Evolutionary conservation across 2,329 filamentous ascomycete genomes (phyloP), one percentile per base, ranked within the genome.

Genomic region (Alternaria triticimaculans): DNA sequence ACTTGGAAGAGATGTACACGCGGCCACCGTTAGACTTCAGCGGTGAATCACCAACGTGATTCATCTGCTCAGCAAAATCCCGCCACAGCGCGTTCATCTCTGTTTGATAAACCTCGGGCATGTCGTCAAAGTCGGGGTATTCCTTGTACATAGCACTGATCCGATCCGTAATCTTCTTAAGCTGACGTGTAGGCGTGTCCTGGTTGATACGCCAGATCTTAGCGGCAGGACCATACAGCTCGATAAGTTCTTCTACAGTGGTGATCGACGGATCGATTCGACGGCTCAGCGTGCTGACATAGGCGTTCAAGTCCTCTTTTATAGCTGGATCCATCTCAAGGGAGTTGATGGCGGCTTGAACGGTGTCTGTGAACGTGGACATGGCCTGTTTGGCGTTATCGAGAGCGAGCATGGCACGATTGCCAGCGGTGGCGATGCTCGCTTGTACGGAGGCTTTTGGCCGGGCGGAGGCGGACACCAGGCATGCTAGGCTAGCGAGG

Each of bases 131-230:
- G 6, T 41, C n/a, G n/a, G 1, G 0, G n/a, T 41, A 41, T 3
- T 41, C 9, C 0, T 18, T 1, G 3, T 41, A 41, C 0, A 41
- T 41, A 11, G 37, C 37, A 5, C 0, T 1, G 3, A 41, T 41
- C 5, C 37, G 37, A 41, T 41, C n/a, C 33, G 1, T 2, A n/a
- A 37, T 37, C 33, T n/a, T 37, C 12, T 30, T 30, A 41, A 41
- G 37, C 15, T 41, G 6, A 41, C 37, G 37, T 3, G 37, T 3
- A 41, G 37, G 37, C n/a, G 37, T 18, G 9, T 41, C 3, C n/a
- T 18, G 37, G 37, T 41, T 41, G n/a, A 41, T 41, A 41, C 37
- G 37, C 21, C 21, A 25, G 23, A 25, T 25, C 23, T 25, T 25
- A 6, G 6, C 23, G 7, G 23, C 23, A 25, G 23, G 23, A 25